These are phyloP conservation scores for Phytophthora foliorum DNA, from an alignment of 352 stramenopile species.

Conservation along the genomic window DNA sequence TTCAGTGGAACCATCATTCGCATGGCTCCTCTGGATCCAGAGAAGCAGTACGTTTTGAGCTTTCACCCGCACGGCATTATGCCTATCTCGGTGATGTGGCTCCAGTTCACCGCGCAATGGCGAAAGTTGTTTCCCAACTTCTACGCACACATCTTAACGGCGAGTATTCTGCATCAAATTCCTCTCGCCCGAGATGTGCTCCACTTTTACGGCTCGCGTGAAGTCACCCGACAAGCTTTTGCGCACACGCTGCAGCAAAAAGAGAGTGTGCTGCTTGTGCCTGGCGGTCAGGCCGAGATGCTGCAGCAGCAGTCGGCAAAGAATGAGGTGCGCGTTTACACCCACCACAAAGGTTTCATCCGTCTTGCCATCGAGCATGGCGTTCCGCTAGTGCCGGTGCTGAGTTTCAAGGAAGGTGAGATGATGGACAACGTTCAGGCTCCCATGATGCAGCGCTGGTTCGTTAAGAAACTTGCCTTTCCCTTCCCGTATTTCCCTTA, in stretches of 20 bases:
- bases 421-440: conserved; percentile 86
- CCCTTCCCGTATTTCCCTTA: conserved; percentile 87
- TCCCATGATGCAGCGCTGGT: conserved; percentile 82
- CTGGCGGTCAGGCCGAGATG: conserved; percentile 87
- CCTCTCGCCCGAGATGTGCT: conserved; percentile 78
- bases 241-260: conserved; percentile 54
- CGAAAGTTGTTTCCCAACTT: conserved; percentile 70
- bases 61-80: conserved; percentile 89
- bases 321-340: conserved; percentile 80
- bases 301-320: conserved; percentile 67
- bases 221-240: conserved; percentile 80
- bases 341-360: conserved; percentile 83
- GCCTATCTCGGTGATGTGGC: conserved; percentile 77
- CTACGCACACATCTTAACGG: conserved; percentile 74
- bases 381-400: conserved; percentile 72
- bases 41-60: conserved; percentile 75
- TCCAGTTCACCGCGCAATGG: conserved; percentile 83
- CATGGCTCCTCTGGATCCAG: conserved; percentile 59
- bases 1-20: conserved; percentile 75
- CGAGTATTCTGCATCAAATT: conserved; percentile 86
- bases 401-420: conserved; percentile 88
- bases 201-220: conserved; percentile 78
- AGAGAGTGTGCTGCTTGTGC: conserved; percentile 80
- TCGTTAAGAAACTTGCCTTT: conserved; percentile 80
- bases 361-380: conserved; percentile 83